Evolutionary conservation across 352 stramenopile genomes (phyloP), one percentile per base, ranked within the genome.

Genomic region (Phytophthora kernoviae): DNA sequence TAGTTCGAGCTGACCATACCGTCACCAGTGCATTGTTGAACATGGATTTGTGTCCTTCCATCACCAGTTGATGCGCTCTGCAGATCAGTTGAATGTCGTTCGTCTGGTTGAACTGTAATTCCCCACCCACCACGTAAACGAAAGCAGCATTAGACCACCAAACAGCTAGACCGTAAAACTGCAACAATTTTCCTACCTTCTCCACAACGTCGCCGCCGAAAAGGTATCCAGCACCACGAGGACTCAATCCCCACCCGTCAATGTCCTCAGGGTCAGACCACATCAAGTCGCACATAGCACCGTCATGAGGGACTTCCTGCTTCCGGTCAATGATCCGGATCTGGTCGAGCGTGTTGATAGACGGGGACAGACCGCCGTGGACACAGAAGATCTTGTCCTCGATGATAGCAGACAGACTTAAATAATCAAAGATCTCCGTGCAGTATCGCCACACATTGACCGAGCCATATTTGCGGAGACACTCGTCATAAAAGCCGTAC

Each of bases 401-500:
- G 62, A 99, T 98, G 74, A 99, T 97, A 37, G 98, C 98, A 30
- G 84, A 96, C 7, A 99, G 78, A 70, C 79, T 97, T 68, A 99
- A 90, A 86, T 99, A 99, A 79, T 99, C 98, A 68, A 99, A 99
- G 68, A 99, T 99, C 68, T 99, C 97, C 51, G 97, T 99, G 84
- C 96, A 99, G 75, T 99, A 99, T 39, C 91, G 84, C 97, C 97
- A 99, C 22, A 99, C 97, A 79, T 99, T 99, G 45, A 99, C 97
- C 26, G 83, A 98, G 32, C 97, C 97, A 73, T 99, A 99, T 72
- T 99, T 94, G 61, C 96, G 79, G 17, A 98, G 77, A 66, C 98
- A 99, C 75, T 99, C 98, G 70, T 99, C 97, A 71, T 99, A 99
- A 69, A 99, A 99, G 26, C 98, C 97, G 73, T 99, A 99, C 5